A percentile compares a stretch with the other conserved stretches of the same genome.
Evolutionary conservation across 2,329 filamentous ascomycete species (phyloP).

Genomic region (Verticillium nonalfalfae): DNA sequence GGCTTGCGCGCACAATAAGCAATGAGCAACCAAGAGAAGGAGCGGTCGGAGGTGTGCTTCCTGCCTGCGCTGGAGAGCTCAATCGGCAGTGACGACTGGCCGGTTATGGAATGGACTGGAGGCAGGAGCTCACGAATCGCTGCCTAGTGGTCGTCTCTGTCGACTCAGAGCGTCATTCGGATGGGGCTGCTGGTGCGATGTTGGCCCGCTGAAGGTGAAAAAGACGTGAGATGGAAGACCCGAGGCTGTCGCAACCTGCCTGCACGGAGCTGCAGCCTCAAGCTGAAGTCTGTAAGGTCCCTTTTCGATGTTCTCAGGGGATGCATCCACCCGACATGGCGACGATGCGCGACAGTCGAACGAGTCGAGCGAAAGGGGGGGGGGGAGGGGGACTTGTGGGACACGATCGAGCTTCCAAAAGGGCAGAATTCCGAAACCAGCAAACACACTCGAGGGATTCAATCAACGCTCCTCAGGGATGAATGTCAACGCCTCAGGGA

Average conservation of each 20-base stretch:
- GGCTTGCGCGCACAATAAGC: background rate
- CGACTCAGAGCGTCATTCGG: background rate
- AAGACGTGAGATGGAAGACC: background rate
- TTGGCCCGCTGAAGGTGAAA: background rate
- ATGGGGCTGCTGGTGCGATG: background rate
- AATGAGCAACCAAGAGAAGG: background rate
- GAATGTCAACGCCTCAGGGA: too few species aligned
- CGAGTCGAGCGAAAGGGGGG: background rate
- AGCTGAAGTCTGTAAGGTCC: background rate
- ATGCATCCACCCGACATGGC: background rate
- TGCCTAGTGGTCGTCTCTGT: background rate
- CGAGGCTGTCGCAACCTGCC: background rate
- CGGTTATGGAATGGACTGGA: background rate
- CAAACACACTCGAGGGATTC: background rate
- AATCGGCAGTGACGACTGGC: background rate
- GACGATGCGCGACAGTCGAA: background rate
- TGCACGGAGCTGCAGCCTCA: background rate
- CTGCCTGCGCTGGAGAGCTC: background rate
- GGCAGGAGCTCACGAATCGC: background rate
- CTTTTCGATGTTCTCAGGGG: background rate
- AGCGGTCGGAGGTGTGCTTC: background rate
- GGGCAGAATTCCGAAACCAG: background rate
- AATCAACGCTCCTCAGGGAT: too few species aligned
- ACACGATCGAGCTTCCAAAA: background rate
- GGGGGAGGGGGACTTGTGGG: background rate